Evolutionary conservation across 345 rosid genomes (phyloP).

Genomic region (Lagerstroemia speciosa): DNA sequence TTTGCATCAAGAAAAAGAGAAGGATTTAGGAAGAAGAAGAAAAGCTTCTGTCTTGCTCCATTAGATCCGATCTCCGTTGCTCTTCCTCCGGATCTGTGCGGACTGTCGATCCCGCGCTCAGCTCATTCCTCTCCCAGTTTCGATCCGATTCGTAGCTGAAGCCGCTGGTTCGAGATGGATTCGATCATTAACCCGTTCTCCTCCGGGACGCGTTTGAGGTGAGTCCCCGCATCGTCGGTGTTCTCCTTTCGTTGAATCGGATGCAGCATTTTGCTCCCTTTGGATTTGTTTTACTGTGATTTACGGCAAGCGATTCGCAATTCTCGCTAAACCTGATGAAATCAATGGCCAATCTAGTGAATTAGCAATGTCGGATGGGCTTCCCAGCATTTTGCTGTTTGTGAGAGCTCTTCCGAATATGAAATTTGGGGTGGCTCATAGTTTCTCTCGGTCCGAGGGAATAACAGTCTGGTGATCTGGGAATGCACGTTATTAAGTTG

Average conservation of each 20-base stretch:
- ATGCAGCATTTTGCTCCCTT: not conserved
- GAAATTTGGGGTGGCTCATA: not conserved
- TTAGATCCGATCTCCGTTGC: not conserved
- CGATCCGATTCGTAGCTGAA: conserved; percentile 36
- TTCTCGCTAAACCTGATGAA: not conserved
- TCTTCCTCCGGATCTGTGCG: not conserved
- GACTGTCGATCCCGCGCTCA: conserved; percentile 8
- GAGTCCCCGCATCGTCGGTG: conserved; percentile 12
- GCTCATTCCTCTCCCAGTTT: conserved; percentile 7
- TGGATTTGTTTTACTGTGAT: not conserved
- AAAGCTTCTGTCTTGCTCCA: not conserved
- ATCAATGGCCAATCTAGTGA: not conserved
- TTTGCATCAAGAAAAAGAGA: not conserved
- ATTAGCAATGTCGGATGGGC: not conserved
- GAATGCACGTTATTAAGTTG: not conserved
- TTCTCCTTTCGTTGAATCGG: conserved; percentile 2
- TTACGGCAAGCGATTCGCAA: not conserved
- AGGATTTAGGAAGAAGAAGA: not conserved
- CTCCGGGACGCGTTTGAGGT: conserved; percentile 96
- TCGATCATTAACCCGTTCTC: conserved; percentile 95
- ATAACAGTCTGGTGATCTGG: not conserved
- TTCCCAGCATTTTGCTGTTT: not conserved
- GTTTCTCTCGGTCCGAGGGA: not conserved
- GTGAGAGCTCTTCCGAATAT: not conserved
- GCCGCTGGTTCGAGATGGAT: conserved; percentile 22